Base-by-base conservation (phyloP, 2,329 filamentous ascomycete species). In the Penicillium sumatraense region DNA sequence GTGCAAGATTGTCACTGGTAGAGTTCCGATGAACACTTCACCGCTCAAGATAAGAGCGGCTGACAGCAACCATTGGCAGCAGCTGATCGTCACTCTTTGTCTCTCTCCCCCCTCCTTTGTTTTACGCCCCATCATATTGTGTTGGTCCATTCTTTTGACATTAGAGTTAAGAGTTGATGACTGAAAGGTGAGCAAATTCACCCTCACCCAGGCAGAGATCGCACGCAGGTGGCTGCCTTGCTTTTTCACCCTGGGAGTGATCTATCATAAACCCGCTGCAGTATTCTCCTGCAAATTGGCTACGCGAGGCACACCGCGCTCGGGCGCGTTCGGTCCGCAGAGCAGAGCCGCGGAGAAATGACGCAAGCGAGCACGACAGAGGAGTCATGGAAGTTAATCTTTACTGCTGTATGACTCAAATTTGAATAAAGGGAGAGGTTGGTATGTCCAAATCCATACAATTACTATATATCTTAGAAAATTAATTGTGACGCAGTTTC, bases 341-440 rank as follows among this genome's bases (percentile, higher is more conserved):
- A 50, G 56, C 56, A 61, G 59, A 59, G 59, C 56, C 57, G 59
- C 57, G 51, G 51, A 54, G 41, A 53, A 53, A 59, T 61, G 59
- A 59, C 59, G 59, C 59, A 61, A 61, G 46, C 46, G 18, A 57
- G 51, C 51, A 59, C 52, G 52, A 46, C 53, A 59, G 50, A 49
- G 54, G 35, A 38, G 35, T 54, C 36, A 54, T 46, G 2, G 35
- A 56, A 55, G 53, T 48, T 45, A 38, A 58, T 36, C 26, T n/a
- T n/a, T n/a, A n/a, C n/a, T n/a, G n/a, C n/a, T n/a, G n/a, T n/a
- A n/a, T n/a, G n/a, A n/a, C n/a, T n/a, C n/a, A n/a, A n/a, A n/a
- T n/a, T n/a, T n/a, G n/a, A n/a, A n/a, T n/a, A n/a, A n/a, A n/a
- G n/a, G n/a, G n/a, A n/a, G n/a, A n/a, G n/a, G n/a, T 4, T 14